Percentiles rank a stretch among this genome's conserved stretches.
phyloP scores from a whole-genome alignment of 2,329 filamentous ascomycete genomes.

The Daldinia sp. region DNA sequence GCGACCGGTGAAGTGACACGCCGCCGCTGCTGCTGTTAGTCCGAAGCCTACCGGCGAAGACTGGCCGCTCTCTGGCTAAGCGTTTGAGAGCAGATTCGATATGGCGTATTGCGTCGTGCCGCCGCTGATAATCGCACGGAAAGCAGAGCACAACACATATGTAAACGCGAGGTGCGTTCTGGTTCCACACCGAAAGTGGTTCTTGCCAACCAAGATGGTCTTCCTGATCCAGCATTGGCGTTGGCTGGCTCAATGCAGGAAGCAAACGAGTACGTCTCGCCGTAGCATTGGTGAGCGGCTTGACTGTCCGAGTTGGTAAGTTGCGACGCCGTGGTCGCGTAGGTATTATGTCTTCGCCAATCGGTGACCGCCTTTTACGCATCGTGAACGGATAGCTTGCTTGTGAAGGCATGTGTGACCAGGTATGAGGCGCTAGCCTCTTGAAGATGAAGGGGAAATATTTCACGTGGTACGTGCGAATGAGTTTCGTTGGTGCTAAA shows the following conservation, averaged over 20 bases:
- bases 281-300: slow-evolving; percentile 29
- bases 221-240: slow-evolving; percentile 38
- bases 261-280: slow-evolving; percentile 31
- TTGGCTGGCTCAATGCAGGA: slow-evolving; percentile 28
- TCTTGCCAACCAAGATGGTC: slow-evolving; percentile 39
- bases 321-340: slow-evolving; percentile 39
- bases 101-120: slow-evolving; percentile 38
- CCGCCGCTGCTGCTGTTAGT: slow-evolving; percentile 37
- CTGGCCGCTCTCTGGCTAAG: slow-evolving; percentile 43
- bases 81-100: slow-evolving; percentile 41
- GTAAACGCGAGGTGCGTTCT: slow-evolving; percentile 47
- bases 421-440: slow-evolving; percentile 32
- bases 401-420: slow-evolving; percentile 23
- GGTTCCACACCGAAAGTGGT: slow-evolving; percentile 47
- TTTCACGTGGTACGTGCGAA: slow-evolving; percentile 30
- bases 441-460: slow-evolving; percentile 23
- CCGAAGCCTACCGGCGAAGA: slow-evolving; percentile 45
- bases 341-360: slow-evolving; percentile 34
- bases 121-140: slow-evolving; percentile 40
- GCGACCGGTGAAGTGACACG: slow-evolving; percentile 40
- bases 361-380: slow-evolving; percentile 39
- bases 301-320: slow-evolving; percentile 30
- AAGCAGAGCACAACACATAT: slow-evolving; percentile 48
- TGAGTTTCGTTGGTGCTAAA: slow-evolving; percentile 11
- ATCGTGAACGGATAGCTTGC: slow-evolving; percentile 25